Conservation (phyloP, 176 grass and related monocot genomes). For the Paspalum vaginatum region DNA sequence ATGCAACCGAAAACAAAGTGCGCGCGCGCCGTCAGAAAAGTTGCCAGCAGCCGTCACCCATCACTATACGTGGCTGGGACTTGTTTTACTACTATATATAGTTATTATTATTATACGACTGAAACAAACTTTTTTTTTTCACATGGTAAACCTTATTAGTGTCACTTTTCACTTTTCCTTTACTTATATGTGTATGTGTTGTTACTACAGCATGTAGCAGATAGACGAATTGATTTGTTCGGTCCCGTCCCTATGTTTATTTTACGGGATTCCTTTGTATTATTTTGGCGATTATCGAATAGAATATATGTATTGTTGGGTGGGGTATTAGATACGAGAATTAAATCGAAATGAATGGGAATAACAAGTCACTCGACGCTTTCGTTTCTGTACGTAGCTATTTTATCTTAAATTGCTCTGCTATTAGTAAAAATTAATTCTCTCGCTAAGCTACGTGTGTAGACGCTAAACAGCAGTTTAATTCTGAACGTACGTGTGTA, state of each 20-base stretch:
- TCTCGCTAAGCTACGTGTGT: too few species aligned
- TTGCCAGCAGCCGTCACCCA: not conserved
- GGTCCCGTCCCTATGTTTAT: not conserved
- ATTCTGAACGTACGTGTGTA: too few species aligned
- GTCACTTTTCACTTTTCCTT: not conserved
- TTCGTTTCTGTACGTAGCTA: too few species aligned
- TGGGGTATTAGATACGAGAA: conserved; percentile 39
- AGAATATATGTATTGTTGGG: conserved; percentile 38
- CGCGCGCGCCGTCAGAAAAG: not conserved
- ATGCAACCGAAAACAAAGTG: not conserved
- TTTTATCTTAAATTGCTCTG: too few species aligned
- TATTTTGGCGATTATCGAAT: conserved; percentile 15
- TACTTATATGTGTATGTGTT: too few species aligned
- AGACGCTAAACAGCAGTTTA: too few species aligned
- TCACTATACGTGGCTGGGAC: not conserved
- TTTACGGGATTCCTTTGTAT: conserved; percentile 4
- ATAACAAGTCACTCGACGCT: conserved; percentile 21
- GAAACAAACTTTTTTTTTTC: too few species aligned
- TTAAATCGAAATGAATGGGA: conserved; percentile 6
- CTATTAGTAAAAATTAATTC: too few species aligned
- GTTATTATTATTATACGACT: not conserved
- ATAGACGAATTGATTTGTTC: conserved; percentile 16
- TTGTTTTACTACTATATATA: not conserved
- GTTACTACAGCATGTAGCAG: not conserved
- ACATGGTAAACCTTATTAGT: not conserved